Evolutionary conservation across 169 alveolate species (phyloP).

Genomic region (Ichthyophthirius multifiliis): DNA sequence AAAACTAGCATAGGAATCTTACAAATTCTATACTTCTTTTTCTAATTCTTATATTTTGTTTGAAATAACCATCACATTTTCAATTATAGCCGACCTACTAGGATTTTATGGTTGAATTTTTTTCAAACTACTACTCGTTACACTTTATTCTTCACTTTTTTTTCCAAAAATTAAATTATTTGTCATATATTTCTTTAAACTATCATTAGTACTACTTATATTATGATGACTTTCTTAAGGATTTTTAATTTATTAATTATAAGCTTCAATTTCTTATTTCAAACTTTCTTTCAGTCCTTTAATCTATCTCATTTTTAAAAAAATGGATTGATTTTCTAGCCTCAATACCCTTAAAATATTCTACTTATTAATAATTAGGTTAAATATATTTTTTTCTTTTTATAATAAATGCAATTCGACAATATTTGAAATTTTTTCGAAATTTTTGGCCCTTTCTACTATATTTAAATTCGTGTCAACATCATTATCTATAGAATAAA

Average conservation of each 20-base stretch:
- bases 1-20: not conserved
- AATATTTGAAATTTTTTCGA: not conserved
- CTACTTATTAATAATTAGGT: not conserved
- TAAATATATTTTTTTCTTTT: not conserved
- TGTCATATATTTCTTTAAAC: not conserved
- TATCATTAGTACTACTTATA: too few relatives aligned
- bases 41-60: not conserved
- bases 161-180: not conserved
- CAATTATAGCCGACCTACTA: not conserved
- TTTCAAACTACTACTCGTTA: not conserved
- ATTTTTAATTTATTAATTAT: not conserved
- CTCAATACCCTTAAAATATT: not conserved
- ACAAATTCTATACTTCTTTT: not conserved
- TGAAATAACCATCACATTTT: not conserved
- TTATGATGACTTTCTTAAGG: not conserved
- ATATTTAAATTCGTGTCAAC: not conserved
- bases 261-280: not conserved
- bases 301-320: not conserved
- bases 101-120: not conserved
- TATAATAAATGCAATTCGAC: not conserved
- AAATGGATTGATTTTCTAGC: not conserved
- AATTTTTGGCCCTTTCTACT: not conserved
- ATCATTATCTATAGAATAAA: not conserved
- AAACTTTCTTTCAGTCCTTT: not conserved
- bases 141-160: not conserved